Evolutionary conservation across 495 filamentous ascomycete genomes (phyloP).

Genomic region (Parathielavia appendiculata): DNA sequence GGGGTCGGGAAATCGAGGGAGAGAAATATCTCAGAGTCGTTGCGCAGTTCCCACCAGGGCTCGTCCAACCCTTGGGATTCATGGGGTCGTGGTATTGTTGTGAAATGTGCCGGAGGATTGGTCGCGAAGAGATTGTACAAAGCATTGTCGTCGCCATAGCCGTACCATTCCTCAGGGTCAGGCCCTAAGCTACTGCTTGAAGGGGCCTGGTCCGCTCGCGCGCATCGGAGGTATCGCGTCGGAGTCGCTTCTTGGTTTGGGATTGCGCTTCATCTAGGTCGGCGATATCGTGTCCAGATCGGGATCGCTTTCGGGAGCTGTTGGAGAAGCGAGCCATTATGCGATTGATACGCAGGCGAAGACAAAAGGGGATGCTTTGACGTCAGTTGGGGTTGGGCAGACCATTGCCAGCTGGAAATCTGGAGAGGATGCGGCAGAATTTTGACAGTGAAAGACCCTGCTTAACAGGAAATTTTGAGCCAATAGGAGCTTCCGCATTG

Average conservation of each 20-base stretch:
- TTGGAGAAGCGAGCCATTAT: not conserved
- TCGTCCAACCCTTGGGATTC: slow-evolving; percentile 1
- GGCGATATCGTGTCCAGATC: not conserved
- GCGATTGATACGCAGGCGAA: not conserved
- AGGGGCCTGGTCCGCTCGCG: not conserved
- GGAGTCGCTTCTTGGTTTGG: not conserved
- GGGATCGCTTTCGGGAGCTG: not conserved
- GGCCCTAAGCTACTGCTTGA: slow-evolving; percentile 1
- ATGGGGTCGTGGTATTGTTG: not conserved
- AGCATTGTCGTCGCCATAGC: slow-evolving; percentile 1
- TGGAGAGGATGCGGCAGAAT: slow-evolving; percentile 1
- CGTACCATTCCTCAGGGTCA: slow-evolving; percentile 1
- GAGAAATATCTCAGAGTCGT: not conserved
- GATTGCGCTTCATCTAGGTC: not conserved
- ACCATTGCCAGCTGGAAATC: slow-evolving; percentile 1
- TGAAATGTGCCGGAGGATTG: slow-evolving; percentile 1
- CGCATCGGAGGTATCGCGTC: slow-evolving; percentile 2
- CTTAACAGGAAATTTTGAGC: not conserved
- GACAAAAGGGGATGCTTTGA: not conserved
- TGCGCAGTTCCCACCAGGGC: not conserved
- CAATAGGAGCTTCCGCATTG: slow-evolving; percentile 3
- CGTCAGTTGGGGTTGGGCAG: not conserved
- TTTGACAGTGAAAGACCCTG: not conserved
- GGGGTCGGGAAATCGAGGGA: no score
- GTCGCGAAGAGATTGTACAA: slow-evolving; percentile 1